phyloP scores from a whole-genome alignment of 306 rosid genomes.

The Sesbania bispinosa region DNA sequence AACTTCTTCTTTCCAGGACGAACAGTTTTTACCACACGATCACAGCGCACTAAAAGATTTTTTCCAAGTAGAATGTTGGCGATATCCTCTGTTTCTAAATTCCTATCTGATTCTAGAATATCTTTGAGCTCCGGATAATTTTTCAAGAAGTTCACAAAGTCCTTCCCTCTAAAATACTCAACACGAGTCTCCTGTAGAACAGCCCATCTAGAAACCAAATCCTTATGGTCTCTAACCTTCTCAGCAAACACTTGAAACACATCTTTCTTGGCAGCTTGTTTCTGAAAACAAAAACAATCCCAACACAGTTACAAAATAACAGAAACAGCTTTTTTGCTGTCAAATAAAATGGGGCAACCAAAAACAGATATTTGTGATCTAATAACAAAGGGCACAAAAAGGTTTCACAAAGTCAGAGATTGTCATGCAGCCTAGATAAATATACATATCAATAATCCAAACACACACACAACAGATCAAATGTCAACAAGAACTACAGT shows the following conservation, averaged over 20 bases:
- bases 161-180: constrained; percentile 95
- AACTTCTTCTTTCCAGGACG: constrained; percentile 96
- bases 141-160: constrained; percentile 74
- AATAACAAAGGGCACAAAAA: neutral
- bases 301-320: constrained; percentile 11
- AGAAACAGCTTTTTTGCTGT: neutral
- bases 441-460: neutral
- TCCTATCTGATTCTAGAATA: constrained; percentile 66
- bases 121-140: constrained; percentile 83
- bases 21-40: constrained; percentile 91
- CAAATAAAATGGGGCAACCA: neutral
- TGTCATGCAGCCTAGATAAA: neutral
- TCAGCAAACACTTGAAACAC: constrained; percentile 88
- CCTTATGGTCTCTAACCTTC: constrained; percentile 92
- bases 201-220: constrained; percentile 93
- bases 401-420: neutral
- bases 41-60: constrained; percentile 89
- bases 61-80: constrained; percentile 64
- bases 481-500: neutral
- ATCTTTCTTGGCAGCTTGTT: constrained; percentile 78
- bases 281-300: constrained; percentile 42
- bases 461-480: neutral
- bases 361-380: neutral
- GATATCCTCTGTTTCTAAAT: constrained; percentile 75
- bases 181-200: constrained; percentile 96